Evolutionary conservation across 441 rosid species (phyloP), one percentile per base, ranked within the genome.

Genomic region (Gossypium armourianum): DNA sequence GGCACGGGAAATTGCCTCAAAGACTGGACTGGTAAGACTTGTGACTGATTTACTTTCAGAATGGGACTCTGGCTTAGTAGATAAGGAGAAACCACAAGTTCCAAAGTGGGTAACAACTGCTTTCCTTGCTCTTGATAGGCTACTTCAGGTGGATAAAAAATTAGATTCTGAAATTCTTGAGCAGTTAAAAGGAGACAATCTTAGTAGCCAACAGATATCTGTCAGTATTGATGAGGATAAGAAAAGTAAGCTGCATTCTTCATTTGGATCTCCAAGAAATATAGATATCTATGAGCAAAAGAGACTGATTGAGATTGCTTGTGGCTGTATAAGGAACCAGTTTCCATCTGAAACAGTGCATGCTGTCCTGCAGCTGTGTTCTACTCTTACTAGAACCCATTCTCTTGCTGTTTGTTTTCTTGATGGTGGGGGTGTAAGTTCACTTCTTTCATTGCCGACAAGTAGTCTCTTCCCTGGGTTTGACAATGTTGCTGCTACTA

Each of bases 21-120:
- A 84, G 81, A 80, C 81, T 72, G 97, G 97, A 71, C 80, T 94
- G 66, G 85, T 94, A 24, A 87, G 88, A 80, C 80, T 88, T 81
- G 90, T 82, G 16, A 81, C 82, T 13, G 89, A 92, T 86, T 72
- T 90, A 59, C 97, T 94, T 63, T 79, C 86, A 43, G 80, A 83
- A 21, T 94, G 99, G 99, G 86, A 84, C 74, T 82, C 89, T 75
- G 85, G 80, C 74, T 74, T 79, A 70, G 82, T 71, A 54, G 87
- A 77, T 13, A 73, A 72, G 69, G 93, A 82, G 70, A 88, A 85
- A 52, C 19, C 53, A 13, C 85, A 80, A 75, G 92, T 81, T 81
- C 96, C 96, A 24, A 95, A 90, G 84, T 94, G 99, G 97, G 92
- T 92, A 73, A 88, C 99, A 29, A 88, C 97, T 57, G 94, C 96